phyloP scores from a whole-genome alignment of 805 yeast species.

The Metschnikowia lachancei region DNA sequence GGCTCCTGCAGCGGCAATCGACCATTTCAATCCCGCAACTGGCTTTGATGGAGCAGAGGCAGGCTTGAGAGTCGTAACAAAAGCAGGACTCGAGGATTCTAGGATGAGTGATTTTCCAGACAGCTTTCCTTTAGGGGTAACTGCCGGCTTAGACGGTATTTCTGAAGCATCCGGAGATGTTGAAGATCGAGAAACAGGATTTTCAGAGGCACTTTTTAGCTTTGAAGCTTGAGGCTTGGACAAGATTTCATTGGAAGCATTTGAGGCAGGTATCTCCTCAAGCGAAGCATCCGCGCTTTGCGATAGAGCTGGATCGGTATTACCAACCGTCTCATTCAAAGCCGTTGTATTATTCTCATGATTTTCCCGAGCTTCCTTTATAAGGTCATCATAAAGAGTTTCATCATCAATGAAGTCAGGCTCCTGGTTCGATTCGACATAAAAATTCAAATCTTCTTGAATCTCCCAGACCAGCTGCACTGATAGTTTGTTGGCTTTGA shows the following conservation, averaged over 20 bases:
- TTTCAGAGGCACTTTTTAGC: constrained; percentile 2
- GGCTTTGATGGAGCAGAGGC: constrained; percentile 55
- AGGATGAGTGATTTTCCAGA: constrained; percentile 14
- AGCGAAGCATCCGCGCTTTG: constrained; percentile 1
- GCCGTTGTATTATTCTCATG: constrained; percentile 15
- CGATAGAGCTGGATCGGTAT: constrained; percentile 4
- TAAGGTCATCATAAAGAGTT: constrained; percentile 42
- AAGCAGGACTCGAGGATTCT: constrained; percentile 38
- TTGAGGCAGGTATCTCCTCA: constrained; percentile 1
- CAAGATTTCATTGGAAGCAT: not conserved
- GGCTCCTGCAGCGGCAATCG: constrained; percentile 49
- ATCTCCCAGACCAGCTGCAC: constrained; percentile 27
- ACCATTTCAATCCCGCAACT: constrained; percentile 54
- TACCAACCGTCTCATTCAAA: constrained; percentile 7
- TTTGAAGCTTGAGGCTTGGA: constrained; percentile 4
- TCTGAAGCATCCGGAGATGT: constrained; percentile 1
- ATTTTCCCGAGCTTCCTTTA: constrained; percentile 24
- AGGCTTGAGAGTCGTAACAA: constrained; percentile 48
- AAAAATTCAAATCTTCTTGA: constrained; percentile 40
- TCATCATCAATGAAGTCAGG: constrained; percentile 39
- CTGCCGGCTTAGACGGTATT: constrained; percentile 5
- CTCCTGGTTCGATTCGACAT: constrained; percentile 38
- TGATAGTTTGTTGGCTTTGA: constrained; percentile 23
- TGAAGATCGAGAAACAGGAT: constrained; percentile 4
- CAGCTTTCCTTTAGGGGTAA: constrained; percentile 18